Percentiles rank a stretch among this genome's conserved stretches.
Evolutionary conservation across 2,329 filamentous ascomycete genomes (phyloP).

Genomic region (Pseudocercospora vitis): DNA sequence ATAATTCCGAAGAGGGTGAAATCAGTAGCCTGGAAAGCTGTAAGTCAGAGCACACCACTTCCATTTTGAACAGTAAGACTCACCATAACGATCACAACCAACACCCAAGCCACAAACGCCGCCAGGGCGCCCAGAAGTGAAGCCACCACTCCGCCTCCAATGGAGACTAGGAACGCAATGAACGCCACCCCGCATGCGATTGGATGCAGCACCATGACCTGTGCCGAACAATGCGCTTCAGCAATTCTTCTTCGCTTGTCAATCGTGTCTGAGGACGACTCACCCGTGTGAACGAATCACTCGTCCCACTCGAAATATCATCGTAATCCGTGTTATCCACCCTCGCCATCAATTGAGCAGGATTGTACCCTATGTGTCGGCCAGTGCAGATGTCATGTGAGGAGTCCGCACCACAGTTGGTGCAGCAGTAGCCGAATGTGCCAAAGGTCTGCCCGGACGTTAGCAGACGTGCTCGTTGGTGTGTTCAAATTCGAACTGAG

Average conservation of each 20-base stretch:
- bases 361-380: conserved; percentile 57
- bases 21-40: conserved; percentile 47
- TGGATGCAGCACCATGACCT: conserved; percentile 63
- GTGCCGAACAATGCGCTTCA: neutral
- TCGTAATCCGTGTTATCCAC: conserved; percentile 46
- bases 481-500: too few species aligned
- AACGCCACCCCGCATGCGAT: conserved; percentile 59
- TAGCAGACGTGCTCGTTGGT: too few species aligned
- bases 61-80: neutral
- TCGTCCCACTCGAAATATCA: conserved; percentile 45
- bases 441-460: conserved; percentile 56
- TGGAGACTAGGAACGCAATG: conserved; percentile 58
- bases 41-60: neutral
- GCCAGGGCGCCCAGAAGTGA: conserved; percentile 54
- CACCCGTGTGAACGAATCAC: conserved; percentile 19
- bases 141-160: conserved; percentile 54
- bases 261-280: too few species aligned
- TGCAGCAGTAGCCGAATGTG: conserved; percentile 60
- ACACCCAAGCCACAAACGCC: conserved; percentile 52
- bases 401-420: conserved; percentile 27
- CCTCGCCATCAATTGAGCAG: conserved; percentile 47
- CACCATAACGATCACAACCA: conserved; percentile 51
- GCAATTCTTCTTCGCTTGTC: too few species aligned
- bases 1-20: conserved; percentile 59
- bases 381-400: conserved; percentile 49